A percentile compares a stretch with the other conserved stretches of the same genome.
phyloP scores from a whole-genome alignment of 169 alveolate genomes.

The Eimeria brunetti region DNA sequence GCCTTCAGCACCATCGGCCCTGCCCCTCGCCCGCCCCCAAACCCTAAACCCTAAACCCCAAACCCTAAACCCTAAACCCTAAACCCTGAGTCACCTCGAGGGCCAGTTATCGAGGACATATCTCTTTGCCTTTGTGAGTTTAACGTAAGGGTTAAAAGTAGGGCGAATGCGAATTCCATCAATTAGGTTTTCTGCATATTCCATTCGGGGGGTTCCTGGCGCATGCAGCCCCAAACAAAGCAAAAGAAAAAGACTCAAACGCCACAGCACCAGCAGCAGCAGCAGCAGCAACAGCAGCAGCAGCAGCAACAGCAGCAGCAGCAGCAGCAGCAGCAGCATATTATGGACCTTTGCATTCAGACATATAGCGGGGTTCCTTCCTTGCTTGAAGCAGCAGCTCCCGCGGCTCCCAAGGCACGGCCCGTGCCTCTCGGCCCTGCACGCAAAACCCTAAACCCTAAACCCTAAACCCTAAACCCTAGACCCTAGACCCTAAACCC shows the following conservation, averaged over 20 bases:
- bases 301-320: neutral
- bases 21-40: neutral
- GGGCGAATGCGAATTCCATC: constrained; percentile 90
- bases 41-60: neutral
- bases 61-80: neutral
- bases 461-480: constrained; percentile 70
- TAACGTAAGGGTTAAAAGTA: constrained; percentile 92
- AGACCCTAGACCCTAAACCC: constrained; percentile 8
- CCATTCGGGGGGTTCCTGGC: constrained; percentile 92
- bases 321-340: constrained; percentile 6
- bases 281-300: neutral
- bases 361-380: constrained; percentile 88
- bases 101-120: constrained; percentile 92
- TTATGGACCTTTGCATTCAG: constrained; percentile 80
- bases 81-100: constrained; percentile 86
- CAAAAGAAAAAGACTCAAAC: neutral
- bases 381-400: constrained; percentile 84
- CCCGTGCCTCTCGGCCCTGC: constrained; percentile 89
- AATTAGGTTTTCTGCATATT: constrained; percentile 87
- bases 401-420: constrained; percentile 90
- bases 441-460: constrained; percentile 25
- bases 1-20: too few species aligned
- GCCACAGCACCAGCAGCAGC: constrained; percentile 5
- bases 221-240: neutral
- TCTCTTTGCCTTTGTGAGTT: constrained; percentile 88